These are phyloP conservation scores for Stramenopiles sp. DNA, from an alignment of 352 stramenopile species.

Conservation along the genomic window DNA sequence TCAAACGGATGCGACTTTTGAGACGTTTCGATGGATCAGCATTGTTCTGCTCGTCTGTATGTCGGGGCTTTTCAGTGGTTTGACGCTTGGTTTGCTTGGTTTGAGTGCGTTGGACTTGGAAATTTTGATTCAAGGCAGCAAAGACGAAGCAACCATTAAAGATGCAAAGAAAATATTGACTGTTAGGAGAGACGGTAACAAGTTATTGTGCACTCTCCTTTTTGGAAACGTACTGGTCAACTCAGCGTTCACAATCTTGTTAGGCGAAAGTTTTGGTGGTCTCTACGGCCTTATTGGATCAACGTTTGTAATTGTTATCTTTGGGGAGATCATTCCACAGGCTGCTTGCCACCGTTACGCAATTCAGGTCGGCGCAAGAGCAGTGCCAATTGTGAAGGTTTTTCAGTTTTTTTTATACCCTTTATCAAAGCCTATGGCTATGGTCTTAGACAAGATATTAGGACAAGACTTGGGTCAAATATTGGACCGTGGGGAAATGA, in stretches of 20 bases:
- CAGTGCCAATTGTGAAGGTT: conserved; percentile 69
- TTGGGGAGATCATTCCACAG: conserved; percentile 73
- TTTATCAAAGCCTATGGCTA: conserved; percentile 75
- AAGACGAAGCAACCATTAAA: conserved; percentile 37
- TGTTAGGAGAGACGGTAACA: conserved; percentile 78
- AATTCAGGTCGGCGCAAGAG: conserved; percentile 44
- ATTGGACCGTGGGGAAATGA: conserved; percentile 71
- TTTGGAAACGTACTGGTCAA: conserved; percentile 92
- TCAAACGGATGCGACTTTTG: not conserved
- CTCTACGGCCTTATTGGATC: conserved; percentile 77
- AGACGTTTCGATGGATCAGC: conserved; percentile 28
- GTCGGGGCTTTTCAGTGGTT: conserved; percentile 70
- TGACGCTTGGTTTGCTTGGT: conserved; percentile 87
- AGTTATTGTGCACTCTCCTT: conserved; percentile 88
- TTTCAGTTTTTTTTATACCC: conserved; percentile 76
- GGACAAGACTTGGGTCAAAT: conserved; percentile 82
- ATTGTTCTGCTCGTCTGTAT: conserved; percentile 45
- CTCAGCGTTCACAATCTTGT: conserved; percentile 84
- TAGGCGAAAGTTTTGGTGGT: conserved; percentile 64
- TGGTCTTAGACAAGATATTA: conserved; percentile 67
- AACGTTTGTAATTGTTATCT: conserved; percentile 79
- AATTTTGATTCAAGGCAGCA: conserved; percentile 50
- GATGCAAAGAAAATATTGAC: conserved; percentile 52
- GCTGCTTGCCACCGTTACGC: conserved; percentile 77
- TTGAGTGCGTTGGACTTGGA: conserved; percentile 88